Conservation (phyloP, 139 green algal genomes). For the Spirogloea muscicola region DNA sequence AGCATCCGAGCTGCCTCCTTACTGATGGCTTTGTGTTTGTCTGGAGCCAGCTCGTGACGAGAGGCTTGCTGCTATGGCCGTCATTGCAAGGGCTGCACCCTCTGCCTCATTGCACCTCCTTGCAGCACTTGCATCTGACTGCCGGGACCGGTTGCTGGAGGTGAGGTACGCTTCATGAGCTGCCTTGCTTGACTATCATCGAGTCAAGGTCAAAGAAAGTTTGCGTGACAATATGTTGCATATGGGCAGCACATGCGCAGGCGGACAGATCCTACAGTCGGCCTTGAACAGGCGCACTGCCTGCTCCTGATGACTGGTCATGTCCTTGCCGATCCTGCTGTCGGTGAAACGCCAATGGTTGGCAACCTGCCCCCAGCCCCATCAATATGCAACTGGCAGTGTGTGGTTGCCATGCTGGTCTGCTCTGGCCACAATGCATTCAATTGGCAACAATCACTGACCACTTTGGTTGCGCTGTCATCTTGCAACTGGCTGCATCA, state of each 20-base stretch:
- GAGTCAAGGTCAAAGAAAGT: not conserved
- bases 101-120: conserved; percentile 49
- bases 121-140: not conserved
- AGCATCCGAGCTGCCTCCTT: no score
- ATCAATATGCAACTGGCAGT: no score
- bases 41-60: conserved; percentile 58
- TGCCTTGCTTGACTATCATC: not conserved
- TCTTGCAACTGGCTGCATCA: no score
- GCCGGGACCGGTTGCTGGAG: conserved; percentile 2
- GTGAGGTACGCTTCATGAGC: not conserved
- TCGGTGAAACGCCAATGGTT: conserved; percentile 74
- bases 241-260: conserved; percentile 41
- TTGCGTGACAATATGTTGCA: not conserved
- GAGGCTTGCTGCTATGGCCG: conserved; percentile 57
- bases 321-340: conserved; percentile 71
- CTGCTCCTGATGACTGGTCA: conserved; percentile 62
- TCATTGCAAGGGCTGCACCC: conserved; percentile 57
- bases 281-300: conserved; percentile 78
- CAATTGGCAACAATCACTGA: no score
- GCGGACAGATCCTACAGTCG: conserved; percentile 49
- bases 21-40: no score
- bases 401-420: no score
- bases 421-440: no score
- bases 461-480: no score
- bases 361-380: not conserved